phyloP scores from a whole-genome alignment of 2,329 filamentous ascomycete species.

The Graphiopsis chlorocephala region DNA sequence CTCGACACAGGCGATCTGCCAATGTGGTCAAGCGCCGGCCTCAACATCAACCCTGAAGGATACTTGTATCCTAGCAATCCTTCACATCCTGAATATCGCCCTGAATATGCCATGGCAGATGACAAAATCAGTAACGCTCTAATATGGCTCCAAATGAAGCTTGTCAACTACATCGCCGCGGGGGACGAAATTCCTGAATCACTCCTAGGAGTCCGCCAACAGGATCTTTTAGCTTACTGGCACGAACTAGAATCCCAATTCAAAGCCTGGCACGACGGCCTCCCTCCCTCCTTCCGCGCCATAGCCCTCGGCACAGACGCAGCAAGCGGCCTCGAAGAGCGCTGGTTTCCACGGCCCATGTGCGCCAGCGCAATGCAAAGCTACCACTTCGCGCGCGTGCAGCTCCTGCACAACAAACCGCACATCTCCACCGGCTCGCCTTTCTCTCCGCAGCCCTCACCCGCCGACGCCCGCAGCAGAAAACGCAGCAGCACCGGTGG shows the following conservation, averaged over 20 bases:
- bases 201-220: slow-evolving; percentile 46
- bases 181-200: slow-evolving; percentile 50
- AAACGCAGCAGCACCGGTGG: background rate
- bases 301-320: slow-evolving; percentile 46
- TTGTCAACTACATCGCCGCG: slow-evolving; percentile 62
- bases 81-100: slow-evolving; percentile 39
- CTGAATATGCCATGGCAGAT: slow-evolving; percentile 55
- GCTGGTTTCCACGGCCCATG: slow-evolving; percentile 63
- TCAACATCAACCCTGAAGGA: slow-evolving; percentile 56
- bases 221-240: slow-evolving; percentile 53
- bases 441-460: background rate
- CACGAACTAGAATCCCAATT: slow-evolving; percentile 55
- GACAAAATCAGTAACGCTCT: slow-evolving; percentile 63
- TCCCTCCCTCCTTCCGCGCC: slow-evolving; percentile 59
- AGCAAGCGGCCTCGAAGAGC: slow-evolving; percentile 41
- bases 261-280: slow-evolving; percentile 56
- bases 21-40: slow-evolving; percentile 63
- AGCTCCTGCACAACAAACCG: slow-evolving; percentile 60
- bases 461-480: background rate
- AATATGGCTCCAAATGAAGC: slow-evolving; percentile 64
- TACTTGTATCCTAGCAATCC: slow-evolving; percentile 49
- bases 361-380: slow-evolving; percentile 65
- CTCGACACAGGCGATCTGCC: slow-evolving; percentile 61
- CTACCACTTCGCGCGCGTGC: slow-evolving; percentile 63
- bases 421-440: slow-evolving; percentile 48